Percentiles rank a stretch among this genome's conserved stretches.
Conservation (phyloP, 768 basidiomycete genomes). For the Mycena epipterygia region DNA sequence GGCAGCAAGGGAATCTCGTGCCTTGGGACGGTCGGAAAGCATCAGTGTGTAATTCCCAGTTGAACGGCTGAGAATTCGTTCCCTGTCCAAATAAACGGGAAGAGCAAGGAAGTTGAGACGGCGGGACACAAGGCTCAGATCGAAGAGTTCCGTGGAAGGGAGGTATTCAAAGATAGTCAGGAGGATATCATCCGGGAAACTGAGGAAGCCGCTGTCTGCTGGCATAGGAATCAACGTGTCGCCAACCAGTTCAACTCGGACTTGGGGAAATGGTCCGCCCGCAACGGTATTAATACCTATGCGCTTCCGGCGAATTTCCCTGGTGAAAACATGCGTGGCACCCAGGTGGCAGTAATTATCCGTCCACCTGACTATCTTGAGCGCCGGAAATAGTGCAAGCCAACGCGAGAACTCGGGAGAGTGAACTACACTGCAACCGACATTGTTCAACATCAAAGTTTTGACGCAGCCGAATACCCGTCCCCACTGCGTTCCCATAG, state of each 20-base stretch:
- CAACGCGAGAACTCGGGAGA: background rate
- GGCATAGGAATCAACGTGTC: no score
- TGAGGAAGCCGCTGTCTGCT: background rate
- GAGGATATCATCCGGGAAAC: conserved; percentile 11
- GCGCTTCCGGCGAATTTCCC: background rate
- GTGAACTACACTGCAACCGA: background rate
- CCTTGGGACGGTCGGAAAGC: background rate
- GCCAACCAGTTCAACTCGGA: no score
- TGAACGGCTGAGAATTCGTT: background rate
- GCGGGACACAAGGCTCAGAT: conserved; percentile 7
- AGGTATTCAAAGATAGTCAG: conserved; percentile 6
- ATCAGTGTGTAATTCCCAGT: background rate
- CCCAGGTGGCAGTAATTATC: background rate
- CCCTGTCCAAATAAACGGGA: background rate
- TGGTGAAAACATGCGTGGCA: background rate
- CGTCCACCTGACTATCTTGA: background rate
- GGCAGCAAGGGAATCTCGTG: background rate
- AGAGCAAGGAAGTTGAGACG: conserved; percentile 10
- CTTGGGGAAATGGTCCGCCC: no score
- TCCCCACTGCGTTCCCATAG: background rate
- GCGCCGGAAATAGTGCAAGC: conserved; percentile 10
- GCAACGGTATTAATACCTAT: no score
- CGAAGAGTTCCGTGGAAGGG: background rate
- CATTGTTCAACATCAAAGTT: background rate
- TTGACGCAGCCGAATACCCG: background rate